Evolutionary conservation across 495 filamentous ascomycete genomes (phyloP).

Genomic region (Aspergillus egyptiacus): DNA sequence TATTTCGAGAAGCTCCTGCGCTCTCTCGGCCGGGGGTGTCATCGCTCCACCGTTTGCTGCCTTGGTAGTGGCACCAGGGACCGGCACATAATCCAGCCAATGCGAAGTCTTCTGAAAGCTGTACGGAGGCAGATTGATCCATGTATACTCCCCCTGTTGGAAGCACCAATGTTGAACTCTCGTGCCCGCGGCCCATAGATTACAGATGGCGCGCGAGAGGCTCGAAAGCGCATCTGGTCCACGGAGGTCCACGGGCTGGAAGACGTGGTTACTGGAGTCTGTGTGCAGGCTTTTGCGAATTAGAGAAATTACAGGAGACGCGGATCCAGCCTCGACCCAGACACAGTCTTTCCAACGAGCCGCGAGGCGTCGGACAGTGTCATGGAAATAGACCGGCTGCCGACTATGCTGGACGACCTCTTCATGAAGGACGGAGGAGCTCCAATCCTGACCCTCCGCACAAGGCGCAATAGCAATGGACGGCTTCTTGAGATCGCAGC

Average conservation of each 20-base stretch:
- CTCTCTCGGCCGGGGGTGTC: too few relatives aligned
- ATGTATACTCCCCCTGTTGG: slow-evolving; percentile 14
- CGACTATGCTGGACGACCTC: slow-evolving; percentile 30
- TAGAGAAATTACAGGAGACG: slow-evolving; percentile 26
- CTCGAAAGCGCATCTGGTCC: not conserved
- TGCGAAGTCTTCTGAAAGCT: slow-evolving; percentile 30
- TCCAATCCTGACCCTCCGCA: slow-evolving; percentile 5
- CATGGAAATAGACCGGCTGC: slow-evolving; percentile 36
- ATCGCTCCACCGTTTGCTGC: too few relatives aligned
- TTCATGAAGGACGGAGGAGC: slow-evolving; percentile 9
- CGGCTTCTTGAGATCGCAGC: slow-evolving; percentile 17
- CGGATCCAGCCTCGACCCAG: slow-evolving; percentile 39
- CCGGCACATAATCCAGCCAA: slow-evolving; percentile 23
- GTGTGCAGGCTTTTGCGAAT: too few relatives aligned
- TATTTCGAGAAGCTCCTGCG: too few relatives aligned
- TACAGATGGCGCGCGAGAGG: slow-evolving; percentile 21
- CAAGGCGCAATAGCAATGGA: slow-evolving; percentile 27
- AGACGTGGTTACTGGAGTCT: not conserved
- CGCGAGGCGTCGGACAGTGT: slow-evolving; percentile 31
- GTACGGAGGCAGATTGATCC: slow-evolving; percentile 30
- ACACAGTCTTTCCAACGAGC: slow-evolving; percentile 14
- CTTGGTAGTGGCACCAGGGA: not conserved
- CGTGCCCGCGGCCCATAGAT: slow-evolving; percentile 25
- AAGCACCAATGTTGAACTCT: slow-evolving; percentile 31
- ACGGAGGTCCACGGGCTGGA: not conserved